Evolutionary conservation across 805 yeast genomes (phyloP), one percentile per base, ranked within the genome.

Genomic region (Wickerhamomyces subpelliculosus): DNA sequence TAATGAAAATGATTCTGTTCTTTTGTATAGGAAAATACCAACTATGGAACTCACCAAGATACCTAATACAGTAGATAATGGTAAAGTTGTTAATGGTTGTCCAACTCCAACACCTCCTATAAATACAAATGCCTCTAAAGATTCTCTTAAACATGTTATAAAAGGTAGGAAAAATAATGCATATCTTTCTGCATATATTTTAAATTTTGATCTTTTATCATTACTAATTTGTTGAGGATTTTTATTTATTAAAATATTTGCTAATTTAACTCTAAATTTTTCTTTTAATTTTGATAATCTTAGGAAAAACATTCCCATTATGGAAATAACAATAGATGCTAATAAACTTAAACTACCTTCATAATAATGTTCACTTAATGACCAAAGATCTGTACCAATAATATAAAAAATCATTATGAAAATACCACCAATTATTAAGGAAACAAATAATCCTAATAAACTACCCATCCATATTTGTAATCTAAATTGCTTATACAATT

Each of bases 101-200:
- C 78, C 75, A 41, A 84, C 76, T 18, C 87, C 87, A 31, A 88
- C 80, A 21, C 96, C 97, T 4, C 96, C 96, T 31, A 88, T 71
- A 51, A 88, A 88, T 3, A 88, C 93, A 27, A 88, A 88, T 0
- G 96, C 96, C 59, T 88, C 96, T 37, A 88, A 64, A 2, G 96
- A 95, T 60, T 88, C 96, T 55, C 96, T 73, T 35, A 88, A 64
- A 4, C 95, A 80, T 2, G 97, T 88, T 34, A 88, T 72, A 51
- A 88, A 80, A 1, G 97, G 96, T 29, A 87, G 62, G 26, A 87
- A 66, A 43, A 82, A 84, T 58, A 84, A 63, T 4, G 90, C 79
- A 54, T 86, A 81, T 51, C 72, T 74, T 43, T 77, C 76, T 32
- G 72, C 55, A 43, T 70, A 72, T 17, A 54, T 48, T 18, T 57